Evolutionary conservation across 129 eudicot species (phyloP), one percentile per base, ranked within the genome.

Genomic region (Smallanthus sonchifolius): DNA sequence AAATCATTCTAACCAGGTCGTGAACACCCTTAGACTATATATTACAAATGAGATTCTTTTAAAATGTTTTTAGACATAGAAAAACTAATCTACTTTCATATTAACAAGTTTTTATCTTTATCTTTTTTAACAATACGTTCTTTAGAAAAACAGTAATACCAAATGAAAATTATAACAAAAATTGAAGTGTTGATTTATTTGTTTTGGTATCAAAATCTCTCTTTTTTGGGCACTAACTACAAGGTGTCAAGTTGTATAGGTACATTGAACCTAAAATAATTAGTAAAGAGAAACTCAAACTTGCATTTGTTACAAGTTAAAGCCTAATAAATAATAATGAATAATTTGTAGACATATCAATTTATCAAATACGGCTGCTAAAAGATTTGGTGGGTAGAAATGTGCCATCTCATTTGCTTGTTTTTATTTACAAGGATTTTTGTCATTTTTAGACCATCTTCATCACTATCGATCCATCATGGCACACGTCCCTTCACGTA

Each of bases 301-400:
- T 76, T 55, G 39, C 80, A 57, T 69, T 69, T 68, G 81, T 49
- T 57, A 57, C 75, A 77, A 69, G 30, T 69, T 67, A 57, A 43
- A 60, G 36, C 62, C 64, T 8, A 15, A 34, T 19, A 57, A 54
- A 10, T 57, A 66, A 77, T 68, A 43, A 40, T 77, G 34, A 15
- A 57, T 3, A 56, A 77, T 77, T 77, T 43, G n/a, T 54, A 30
- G 49, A 32, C 44, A 35, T 28, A 28, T 38, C 68, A 14, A 30
- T 54, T 75, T 42, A 40, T 69, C 63, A 69, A 77, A 59, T 70
- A 59, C 44, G 59, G 69, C 64, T 69, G 48, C 80, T 38, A 67
- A 56, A 67, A 20, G 69, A 77, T 44, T 57, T 59, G 63, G 75
- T 77, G 69, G 75, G 75, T 44, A 47, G 69, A 74, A 56, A 62